These are phyloP conservation scores for Cryphonectria parasitica DNA, from an alignment of 2,329 filamentous ascomycete species.

Conservation along the genomic window DNA sequence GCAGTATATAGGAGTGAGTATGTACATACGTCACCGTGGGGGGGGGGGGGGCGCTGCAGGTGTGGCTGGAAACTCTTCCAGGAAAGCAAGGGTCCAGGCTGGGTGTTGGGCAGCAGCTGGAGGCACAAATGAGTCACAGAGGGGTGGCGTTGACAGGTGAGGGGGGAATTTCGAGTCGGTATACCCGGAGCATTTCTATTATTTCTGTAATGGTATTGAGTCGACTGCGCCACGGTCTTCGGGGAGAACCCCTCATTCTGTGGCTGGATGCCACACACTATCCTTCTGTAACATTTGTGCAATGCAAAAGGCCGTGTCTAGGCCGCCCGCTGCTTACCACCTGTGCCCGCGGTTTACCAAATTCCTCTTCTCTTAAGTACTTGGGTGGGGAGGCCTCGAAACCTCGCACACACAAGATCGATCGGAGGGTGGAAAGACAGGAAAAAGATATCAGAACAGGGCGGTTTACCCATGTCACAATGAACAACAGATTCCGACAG, in stretches of 20 bases:
- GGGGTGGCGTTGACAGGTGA: too few relatives aligned
- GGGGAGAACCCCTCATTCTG: not conserved
- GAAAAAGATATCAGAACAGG: not conserved
- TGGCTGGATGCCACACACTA: conserved; percentile 2
- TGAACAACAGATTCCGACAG: not conserved
- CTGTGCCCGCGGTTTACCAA: not conserved
- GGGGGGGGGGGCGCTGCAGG: conserved; percentile 5
- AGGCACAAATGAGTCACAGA: not conserved
- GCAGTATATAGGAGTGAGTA: not conserved
- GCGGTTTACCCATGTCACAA: not conserved
- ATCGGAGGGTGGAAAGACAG: not conserved
- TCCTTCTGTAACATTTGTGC: not conserved
- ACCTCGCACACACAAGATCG: not conserved
- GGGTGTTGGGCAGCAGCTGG: conserved; percentile 19
- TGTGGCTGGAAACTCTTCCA: not conserved
- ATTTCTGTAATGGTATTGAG: not conserved
- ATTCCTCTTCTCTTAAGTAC: too few relatives aligned
- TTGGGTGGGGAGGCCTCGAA: not conserved
- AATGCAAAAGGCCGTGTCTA: not conserved
- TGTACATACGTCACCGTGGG: conserved; percentile 23
- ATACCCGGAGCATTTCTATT: not conserved
- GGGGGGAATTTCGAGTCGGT: not conserved
- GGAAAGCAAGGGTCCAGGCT: not conserved
- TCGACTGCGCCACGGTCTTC: not conserved
- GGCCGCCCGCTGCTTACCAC: not conserved